Conservation (phyloP, 1,139 yeast species). For the Kurtzmaniella quercitrusa region DNA sequence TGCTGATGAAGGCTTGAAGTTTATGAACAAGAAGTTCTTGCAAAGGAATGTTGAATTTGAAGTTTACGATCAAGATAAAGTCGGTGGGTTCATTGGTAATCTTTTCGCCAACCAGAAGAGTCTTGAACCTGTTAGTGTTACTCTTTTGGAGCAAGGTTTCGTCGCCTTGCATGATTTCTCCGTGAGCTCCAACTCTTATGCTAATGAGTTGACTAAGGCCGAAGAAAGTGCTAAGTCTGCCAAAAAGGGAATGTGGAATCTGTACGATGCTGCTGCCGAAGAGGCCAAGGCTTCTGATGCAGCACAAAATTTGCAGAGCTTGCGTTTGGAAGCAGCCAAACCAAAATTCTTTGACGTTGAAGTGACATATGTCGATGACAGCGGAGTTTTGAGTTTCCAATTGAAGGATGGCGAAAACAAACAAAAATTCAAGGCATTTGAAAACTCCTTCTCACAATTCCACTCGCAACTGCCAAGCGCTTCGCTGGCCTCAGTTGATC, state of each 20-base stretch:
- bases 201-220: slow-evolving; percentile 52
- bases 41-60: slow-evolving; percentile 75
- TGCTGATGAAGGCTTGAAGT: slow-evolving; percentile 53
- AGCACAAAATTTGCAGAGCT: slow-evolving; percentile 15
- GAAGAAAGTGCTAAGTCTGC: slow-evolving; percentile 56
- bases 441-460: slow-evolving; percentile 43
- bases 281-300: slow-evolving; percentile 17
- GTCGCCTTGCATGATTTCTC: slow-evolving; percentile 66
- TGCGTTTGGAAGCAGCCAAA: slow-evolving; percentile 26
- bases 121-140: slow-evolving; percentile 53
- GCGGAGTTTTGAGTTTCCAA: slow-evolving; percentile 56
- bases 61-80: slow-evolving; percentile 66
- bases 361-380: slow-evolving; percentile 47
- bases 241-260: slow-evolving; percentile 64
- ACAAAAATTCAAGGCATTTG: slow-evolving; percentile 37
- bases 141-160: slow-evolving; percentile 62
- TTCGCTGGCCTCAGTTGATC: slow-evolving; percentile 33
- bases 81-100: slow-evolving; percentile 80
- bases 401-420: slow-evolving; percentile 33
- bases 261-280: slow-evolving; percentile 41
- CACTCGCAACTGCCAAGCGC: slow-evolving; percentile 40
- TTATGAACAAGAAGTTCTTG: slow-evolving; percentile 50
- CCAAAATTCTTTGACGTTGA: slow-evolving; percentile 60
- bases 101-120: slow-evolving; percentile 51
- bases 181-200: slow-evolving; percentile 53